Conservation (phyloP, 2,329 filamentous ascomycete species). For the Zasmidium citrigriseum region DNA sequence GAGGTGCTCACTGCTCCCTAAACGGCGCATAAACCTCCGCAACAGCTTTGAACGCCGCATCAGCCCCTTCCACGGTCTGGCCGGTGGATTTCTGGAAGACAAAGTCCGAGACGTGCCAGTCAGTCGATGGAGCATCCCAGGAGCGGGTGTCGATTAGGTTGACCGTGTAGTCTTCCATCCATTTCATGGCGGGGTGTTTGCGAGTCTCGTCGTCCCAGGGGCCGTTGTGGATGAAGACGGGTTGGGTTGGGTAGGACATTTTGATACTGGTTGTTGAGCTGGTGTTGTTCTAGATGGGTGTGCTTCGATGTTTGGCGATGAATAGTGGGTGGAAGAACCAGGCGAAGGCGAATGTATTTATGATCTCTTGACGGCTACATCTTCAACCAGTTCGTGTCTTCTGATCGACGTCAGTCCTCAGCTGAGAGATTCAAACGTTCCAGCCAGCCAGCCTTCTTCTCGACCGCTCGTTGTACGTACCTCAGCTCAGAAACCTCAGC, state of each 20-base stretch:
- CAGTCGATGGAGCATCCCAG: conserved; percentile 4
- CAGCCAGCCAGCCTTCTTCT: neutral
- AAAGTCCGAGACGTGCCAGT: conserved; percentile 15
- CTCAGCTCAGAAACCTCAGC: neutral
- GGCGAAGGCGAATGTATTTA: too few species aligned
- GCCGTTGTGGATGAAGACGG: conserved; percentile 24
- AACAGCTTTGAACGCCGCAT: conserved; percentile 22
- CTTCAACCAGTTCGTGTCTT: neutral
- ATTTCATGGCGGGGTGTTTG: conserved; percentile 28
- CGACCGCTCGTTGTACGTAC: neutral
- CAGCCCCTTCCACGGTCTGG: conserved; percentile 21
- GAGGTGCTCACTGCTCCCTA: conserved; percentile 10
- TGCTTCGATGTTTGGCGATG: neutral
- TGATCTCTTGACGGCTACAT: too few species aligned
- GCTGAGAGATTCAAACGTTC: neutral
- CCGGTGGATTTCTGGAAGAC: conserved; percentile 25
- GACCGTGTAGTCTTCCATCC: conserved; percentile 29
- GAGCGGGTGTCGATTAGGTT: conserved; percentile 20
- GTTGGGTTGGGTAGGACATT: conserved; percentile 28
- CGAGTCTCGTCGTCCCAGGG: conserved; percentile 25
- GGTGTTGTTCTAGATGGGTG: neutral
- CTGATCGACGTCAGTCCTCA: neutral
- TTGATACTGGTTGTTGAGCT: neutral
- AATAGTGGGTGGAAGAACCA: too few species aligned
- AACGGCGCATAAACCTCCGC: conserved; percentile 29